phyloP scores from a whole-genome alignment of 2,329 filamentous ascomycete genomes.

The Apiospora phragmitis region DNA sequence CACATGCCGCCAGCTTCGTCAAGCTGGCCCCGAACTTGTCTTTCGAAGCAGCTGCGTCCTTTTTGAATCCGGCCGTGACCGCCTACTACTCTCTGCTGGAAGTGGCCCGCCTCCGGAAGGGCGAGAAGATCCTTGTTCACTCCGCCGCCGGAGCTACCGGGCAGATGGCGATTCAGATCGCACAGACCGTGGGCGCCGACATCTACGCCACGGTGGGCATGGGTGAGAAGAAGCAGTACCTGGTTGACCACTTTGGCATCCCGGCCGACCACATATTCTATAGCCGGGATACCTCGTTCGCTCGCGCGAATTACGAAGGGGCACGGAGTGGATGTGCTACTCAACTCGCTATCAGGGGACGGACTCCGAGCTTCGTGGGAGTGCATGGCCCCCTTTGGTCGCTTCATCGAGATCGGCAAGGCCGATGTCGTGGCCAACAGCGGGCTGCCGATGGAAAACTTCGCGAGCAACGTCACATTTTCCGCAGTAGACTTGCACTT shows the following conservation, averaged over 20 bases:
- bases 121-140: slow-evolving; percentile 41
- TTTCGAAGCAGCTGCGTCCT: slow-evolving; percentile 21
- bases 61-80: slow-evolving; percentile 39
- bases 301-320: slow-evolving; percentile 28
- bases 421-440: neutral
- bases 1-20: neutral
- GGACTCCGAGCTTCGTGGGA: neutral
- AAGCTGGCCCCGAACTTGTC: slow-evolving; percentile 11
- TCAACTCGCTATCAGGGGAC: slow-evolving; percentile 39
- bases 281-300: slow-evolving; percentile 35
- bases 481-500: neutral
- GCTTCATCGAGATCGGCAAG: slow-evolving; percentile 15
- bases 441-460: neutral
- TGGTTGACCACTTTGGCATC: slow-evolving; percentile 35
- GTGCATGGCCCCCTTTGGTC: neutral
- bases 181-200: slow-evolving; percentile 34
- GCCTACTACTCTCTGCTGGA: slow-evolving; percentile 42
- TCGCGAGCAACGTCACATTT: neutral
- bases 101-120: slow-evolving; percentile 25
- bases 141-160: slow-evolving; percentile 43
- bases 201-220: slow-evolving; percentile 41
- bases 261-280: slow-evolving; percentile 36
- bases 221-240: slow-evolving; percentile 33
- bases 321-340: slow-evolving; percentile 41
- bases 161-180: slow-evolving; percentile 41